These are phyloP conservation scores for Syzygium jambos DNA, from an alignment of 345 rosid species.

Conservation along the genomic window DNA sequence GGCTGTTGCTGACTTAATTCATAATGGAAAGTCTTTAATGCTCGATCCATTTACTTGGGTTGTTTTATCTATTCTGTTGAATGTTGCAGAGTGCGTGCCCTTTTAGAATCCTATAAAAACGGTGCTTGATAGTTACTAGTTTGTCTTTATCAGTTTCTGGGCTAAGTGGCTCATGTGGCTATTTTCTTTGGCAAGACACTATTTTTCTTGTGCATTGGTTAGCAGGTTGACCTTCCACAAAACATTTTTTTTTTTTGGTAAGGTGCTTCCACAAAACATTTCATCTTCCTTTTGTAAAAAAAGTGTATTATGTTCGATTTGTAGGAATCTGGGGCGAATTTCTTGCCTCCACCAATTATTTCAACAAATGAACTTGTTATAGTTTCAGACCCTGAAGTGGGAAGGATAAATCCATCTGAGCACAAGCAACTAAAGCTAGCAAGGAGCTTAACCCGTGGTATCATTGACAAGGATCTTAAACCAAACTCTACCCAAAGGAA, in stretches of 20 bases:
- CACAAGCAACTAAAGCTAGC: constrained; percentile 97
- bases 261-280: neutral
- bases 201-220: neutral
- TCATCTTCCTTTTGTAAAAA: neutral
- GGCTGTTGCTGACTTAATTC: neutral
- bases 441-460: constrained; percentile 91
- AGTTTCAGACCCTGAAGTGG: constrained; percentile 93
- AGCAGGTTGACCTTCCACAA: neutral
- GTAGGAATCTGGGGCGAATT: constrained; percentile 86
- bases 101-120: neutral
- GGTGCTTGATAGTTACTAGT: neutral
- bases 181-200: neutral
- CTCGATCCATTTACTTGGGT: neutral
- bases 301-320: constrained; percentile 7
- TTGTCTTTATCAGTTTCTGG: neutral
- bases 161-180: neutral
- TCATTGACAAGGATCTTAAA: constrained; percentile 95
- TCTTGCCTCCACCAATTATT: constrained; percentile 74
- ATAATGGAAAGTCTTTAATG: neutral
- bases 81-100: neutral
- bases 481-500: constrained; percentile 74
- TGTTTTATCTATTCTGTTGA: neutral
- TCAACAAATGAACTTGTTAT: constrained; percentile 88
- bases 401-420: constrained; percentile 90
- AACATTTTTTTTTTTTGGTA: too few species aligned